phyloP scores from a whole-genome alignment of 768 basidiomycete species.

The Dentipellis fragilis region DNA sequence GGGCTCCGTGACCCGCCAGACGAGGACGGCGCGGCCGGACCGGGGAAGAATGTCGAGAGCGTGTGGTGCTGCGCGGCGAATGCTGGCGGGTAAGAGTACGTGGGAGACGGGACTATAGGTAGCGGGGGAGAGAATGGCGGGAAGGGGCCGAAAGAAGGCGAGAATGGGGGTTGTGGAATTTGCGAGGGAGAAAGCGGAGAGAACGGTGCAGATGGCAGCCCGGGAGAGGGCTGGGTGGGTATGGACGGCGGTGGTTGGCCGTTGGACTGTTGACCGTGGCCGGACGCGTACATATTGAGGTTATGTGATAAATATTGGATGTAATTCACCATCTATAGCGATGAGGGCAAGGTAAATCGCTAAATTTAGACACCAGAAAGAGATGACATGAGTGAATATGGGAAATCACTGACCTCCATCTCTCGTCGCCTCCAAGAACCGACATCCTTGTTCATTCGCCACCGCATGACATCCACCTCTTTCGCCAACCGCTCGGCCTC shows the following conservation, averaged over 20 bases:
- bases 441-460: conserved; percentile 3
- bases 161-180: not conserved
- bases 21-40: not conserved
- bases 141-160: not conserved
- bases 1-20: not conserved
- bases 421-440: not conserved
- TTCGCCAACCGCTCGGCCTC: conserved; percentile 8
- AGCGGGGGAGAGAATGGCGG: not conserved
- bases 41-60: not conserved
- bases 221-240: not conserved
- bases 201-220: not conserved
- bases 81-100: not conserved
- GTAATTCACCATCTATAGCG: conserved; percentile 1
- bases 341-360: not conserved
- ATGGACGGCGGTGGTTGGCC: not conserved
- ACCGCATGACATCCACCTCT: conserved; percentile 2
- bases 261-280: not conserved
- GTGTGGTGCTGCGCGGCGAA: not conserved
- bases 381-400: not conserved
- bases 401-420: conserved; percentile 1
- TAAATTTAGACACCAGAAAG: not conserved
- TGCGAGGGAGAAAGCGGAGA: not conserved
- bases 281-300: not conserved
- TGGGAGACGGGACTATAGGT: not conserved
- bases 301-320: conserved; percentile 4